phyloP scores from a whole-genome alignment of 371 early-diverging fungal genomes.

The Actinomortierella ambigua region DNA sequence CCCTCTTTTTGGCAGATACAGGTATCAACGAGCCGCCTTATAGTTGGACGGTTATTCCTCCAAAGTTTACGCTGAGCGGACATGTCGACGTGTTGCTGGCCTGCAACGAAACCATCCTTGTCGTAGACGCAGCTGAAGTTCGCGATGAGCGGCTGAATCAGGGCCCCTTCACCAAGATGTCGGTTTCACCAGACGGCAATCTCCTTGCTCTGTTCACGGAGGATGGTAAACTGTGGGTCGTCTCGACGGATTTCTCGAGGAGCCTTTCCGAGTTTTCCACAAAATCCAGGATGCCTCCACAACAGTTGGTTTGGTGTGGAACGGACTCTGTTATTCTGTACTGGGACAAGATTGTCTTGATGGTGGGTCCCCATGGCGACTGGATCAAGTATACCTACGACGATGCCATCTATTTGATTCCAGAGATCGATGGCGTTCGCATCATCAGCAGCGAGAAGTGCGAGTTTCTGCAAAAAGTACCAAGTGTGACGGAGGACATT shows the following conservation, averaged over 20 bases:
- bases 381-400: constrained; percentile 85
- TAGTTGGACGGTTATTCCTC: constrained; percentile 91
- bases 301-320: constrained; percentile 96
- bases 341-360: constrained; percentile 80
- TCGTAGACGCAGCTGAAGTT: constrained; percentile 79
- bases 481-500: constrained; percentile 80
- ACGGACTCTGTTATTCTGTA: constrained; percentile 90
- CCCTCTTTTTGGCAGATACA: constrained; percentile 78
- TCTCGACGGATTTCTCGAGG: constrained; percentile 94
- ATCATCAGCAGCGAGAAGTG: constrained; percentile 84
- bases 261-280: constrained; percentile 87
- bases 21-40: constrained; percentile 74
- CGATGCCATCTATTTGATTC: constrained; percentile 76
- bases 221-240: constrained; percentile 89
- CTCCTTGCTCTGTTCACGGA: constrained; percentile 84
- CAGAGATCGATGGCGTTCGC: constrained; percentile 94
- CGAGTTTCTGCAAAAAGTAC: constrained; percentile 88
- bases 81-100: constrained; percentile 91
- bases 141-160: constrained; percentile 89
- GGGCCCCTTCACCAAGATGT: constrained; percentile 90
- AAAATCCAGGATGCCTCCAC: constrained; percentile 67
- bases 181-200: constrained; percentile 93
- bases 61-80: constrained; percentile 83
- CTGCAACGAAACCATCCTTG: constrained; percentile 75
- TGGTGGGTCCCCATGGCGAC: constrained; percentile 95